A percentile compares a stretch with the other conserved stretches of the same genome.
Conservation (phyloP, 345 rosid genomes). For the Populus nigra region DNA sequence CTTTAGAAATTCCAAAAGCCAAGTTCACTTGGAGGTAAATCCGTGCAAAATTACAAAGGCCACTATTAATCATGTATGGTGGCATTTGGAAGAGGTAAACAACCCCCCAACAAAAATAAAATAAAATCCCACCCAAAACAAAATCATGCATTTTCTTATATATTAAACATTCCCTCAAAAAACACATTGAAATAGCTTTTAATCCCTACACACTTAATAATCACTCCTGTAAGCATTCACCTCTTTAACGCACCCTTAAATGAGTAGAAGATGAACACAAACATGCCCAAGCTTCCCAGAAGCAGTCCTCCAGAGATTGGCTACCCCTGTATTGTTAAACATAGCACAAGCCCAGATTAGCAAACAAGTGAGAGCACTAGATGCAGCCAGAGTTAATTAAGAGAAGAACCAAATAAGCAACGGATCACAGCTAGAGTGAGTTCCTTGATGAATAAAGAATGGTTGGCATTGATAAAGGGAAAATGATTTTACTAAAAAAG, state of each 20-base stretch:
- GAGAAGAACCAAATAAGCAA: neutral
- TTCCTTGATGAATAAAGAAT: neutral
- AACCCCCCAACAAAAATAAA: no score
- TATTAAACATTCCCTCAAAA: neutral
- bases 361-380: constrained; percentile 1
- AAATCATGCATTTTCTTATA: neutral
- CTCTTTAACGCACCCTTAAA: constrained; percentile 47
- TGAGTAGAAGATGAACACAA: constrained; percentile 89
- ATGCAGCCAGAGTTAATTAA: neutral
- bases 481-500: neutral
- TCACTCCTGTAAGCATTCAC: neutral
- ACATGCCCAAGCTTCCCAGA: constrained; percentile 99
- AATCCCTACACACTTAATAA: neutral
- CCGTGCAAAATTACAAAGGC: neutral
- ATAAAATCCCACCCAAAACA: neutral
- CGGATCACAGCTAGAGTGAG: neutral
- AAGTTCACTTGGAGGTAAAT: no score
- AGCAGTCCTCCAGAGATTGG: constrained; percentile 78
- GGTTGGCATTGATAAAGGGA: neutral
- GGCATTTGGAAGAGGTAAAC: neutral
- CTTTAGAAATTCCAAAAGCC: neutral
- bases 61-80: neutral
- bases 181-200: neutral
- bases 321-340: constrained; percentile 48
- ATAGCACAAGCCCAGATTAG: constrained; percentile 12